Evolutionary conservation across 495 filamentous ascomycete genomes (phyloP), one percentile per base, ranked within the genome.

Genomic region (Daldinia caldariorum): DNA sequence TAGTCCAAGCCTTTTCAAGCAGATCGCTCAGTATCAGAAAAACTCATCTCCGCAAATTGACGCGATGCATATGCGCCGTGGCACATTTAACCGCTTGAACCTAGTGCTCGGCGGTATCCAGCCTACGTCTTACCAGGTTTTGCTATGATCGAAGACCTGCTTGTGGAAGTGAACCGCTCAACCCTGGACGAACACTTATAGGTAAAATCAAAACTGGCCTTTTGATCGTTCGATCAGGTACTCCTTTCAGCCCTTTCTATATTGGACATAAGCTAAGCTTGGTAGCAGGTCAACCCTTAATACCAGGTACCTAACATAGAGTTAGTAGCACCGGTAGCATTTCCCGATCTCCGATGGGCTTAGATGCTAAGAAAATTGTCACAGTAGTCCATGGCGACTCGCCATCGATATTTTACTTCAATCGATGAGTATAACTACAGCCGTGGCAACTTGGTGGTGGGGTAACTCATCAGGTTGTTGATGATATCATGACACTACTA

Each of bases 1-100:
- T 43, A 13, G 41, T 13, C 8, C 39, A 35, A 47, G 26, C 18
- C 3, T 32, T 35, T 13, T 7, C 20, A 38, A 18, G 13, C 45
- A 41, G 32, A 53, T n/a, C 10, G n/a, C n/a, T 45, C 14, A 26
- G 39, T 29, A 32, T 53, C 29, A 47, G 41, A 53, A 22, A n/a
- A 37, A 26, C 41, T 65, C 10, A 66, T 60, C n/a, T 66, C 47
- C 22, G 37, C 37, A 60, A 58, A 67, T 67, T 60, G 31, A 54
- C 56, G 29, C 31, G 18, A 37, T 55, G 16, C 45, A 54, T 66
- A 59, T 59, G 55, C 22, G 55, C 47, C 63, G 32, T 43, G 20
- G 38, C 22, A 32, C 38, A 38, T 64, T 55, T 63, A 58, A 16
- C 31, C 50, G 39, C 39, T 34, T 45, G 16, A 6, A 38, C n/a